Evolutionary conservation across 208 protist genomes (phyloP), one percentile per base, ranked within the genome.

Genomic region (Lotmaria passim): DNA sequence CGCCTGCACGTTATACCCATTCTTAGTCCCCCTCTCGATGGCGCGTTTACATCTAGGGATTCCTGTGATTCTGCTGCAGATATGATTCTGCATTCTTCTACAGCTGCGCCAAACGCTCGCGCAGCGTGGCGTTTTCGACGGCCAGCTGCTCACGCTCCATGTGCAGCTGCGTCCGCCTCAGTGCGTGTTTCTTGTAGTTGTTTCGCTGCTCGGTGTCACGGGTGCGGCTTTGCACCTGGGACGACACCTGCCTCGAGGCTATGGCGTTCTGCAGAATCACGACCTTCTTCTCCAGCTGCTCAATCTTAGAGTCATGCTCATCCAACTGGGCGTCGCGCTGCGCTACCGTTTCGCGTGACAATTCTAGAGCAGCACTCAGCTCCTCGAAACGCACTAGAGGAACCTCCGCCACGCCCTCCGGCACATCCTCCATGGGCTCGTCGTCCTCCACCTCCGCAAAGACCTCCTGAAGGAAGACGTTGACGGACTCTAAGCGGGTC

Each of bases 231-330:
- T 89, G 74, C 53, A 91, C 73, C 57, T 87, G 73, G 14, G 90
- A 80, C 11, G 78, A 85, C 4, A 79, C 72, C 28, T 76, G 68
- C 21, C 83, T 83, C 14, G 90, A 93, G 12, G 79, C 70, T 47
- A 93, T 86, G 8, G 87, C 90, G 57, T 73, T 84, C 67, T 89
- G 82, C 36, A 96, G 63, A 58, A 96, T 82, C 23, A 67, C 17
- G 17, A 90, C 75, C 73, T 93, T 96, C 14, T 67, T 62, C 63
- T 93, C 87, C 52, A 93, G 71, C 66, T 89, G 77, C 75, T 96
- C 87, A 7, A 96, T 73, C 50, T 83, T 82, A 15, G 78, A 78
- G 72, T 96, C 90, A 71, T 88, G 73, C 36, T 69, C 69, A 33
- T 87, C 81, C 14, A 96, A 78, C 75, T 91, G 86, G 34, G 78